Percentiles rank a stretch among this genome's conserved stretches.
phyloP scores from a whole-genome alignment of 2,329 filamentous ascomycete species.

The Ilyonectria sp. region DNA sequence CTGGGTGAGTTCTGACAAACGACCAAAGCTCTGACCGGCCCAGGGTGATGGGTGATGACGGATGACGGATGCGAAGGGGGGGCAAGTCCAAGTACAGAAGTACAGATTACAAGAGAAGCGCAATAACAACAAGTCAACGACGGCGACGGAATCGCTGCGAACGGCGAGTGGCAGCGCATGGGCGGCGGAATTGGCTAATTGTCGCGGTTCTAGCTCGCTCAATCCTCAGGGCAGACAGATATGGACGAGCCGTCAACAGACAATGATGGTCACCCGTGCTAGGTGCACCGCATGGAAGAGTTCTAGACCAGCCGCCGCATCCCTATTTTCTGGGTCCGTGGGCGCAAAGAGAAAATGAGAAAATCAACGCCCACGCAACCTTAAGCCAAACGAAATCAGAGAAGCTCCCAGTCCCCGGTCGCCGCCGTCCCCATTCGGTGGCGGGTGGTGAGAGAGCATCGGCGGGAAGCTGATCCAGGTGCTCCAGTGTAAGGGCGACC shows the following conservation, averaged over 20 bases:
- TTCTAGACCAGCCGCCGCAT: constrained; percentile 23
- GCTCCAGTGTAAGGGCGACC: neutral
- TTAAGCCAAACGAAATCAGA: constrained; percentile 29
- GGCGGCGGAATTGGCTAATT: constrained; percentile 1
- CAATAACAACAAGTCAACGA: constrained; percentile 6
- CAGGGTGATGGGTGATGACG: neutral
- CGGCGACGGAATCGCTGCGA: constrained; percentile 10
- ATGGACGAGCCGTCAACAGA: constrained; percentile 7
- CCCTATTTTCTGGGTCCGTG: constrained; percentile 25
- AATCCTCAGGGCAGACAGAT: constrained; percentile 4
- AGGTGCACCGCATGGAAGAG: constrained; percentile 16
- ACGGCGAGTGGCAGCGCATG: constrained; percentile 11
- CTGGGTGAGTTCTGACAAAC: constrained; percentile 17
- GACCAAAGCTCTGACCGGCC: neutral
- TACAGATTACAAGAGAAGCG: neutral
- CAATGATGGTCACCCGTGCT: neutral
- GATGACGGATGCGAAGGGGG: neutral
- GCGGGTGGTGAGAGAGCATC: constrained; percentile 2
- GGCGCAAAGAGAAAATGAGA: neutral
- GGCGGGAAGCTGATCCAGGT: constrained; percentile 6
- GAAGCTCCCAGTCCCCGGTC: constrained; percentile 14
- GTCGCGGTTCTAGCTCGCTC: constrained; percentile 17
- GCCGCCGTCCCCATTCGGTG: constrained; percentile 11
- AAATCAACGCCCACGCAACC: constrained; percentile 25
- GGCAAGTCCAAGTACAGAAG: neutral